A percentile compares a stretch with the other conserved stretches of the same genome.
phyloP scores from a whole-genome alignment of 2,329 filamentous ascomycete genomes.

The Aschersonia sp. region DNA sequence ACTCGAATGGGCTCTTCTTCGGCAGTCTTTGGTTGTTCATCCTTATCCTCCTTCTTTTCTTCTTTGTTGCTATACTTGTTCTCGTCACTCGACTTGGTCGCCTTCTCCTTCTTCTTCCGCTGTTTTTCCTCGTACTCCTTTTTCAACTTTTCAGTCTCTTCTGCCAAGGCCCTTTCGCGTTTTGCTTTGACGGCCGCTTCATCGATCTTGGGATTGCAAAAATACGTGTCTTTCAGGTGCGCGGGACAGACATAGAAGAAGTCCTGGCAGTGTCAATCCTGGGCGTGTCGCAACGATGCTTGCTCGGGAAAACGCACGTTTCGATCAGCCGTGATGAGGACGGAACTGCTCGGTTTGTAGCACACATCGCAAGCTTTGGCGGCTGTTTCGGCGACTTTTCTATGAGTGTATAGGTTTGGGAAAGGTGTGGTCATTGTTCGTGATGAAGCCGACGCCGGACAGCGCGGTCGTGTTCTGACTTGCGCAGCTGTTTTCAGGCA shows the following conservation, averaged over 20 bases:
- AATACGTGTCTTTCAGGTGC: constrained; percentile 72
- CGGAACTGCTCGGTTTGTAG: constrained; percentile 75
- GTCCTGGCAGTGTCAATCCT: constrained; percentile 29
- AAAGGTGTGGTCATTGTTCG: constrained; percentile 23
- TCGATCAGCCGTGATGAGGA: constrained; percentile 78
- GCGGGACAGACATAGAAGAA: constrained; percentile 83
- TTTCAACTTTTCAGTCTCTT: constrained; percentile 49
- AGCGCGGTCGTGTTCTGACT: neutral
- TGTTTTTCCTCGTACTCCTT: constrained; percentile 68
- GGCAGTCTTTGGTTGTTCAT: constrained; percentile 8
- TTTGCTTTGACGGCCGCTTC: constrained; percentile 49
- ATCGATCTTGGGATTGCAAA: constrained; percentile 64
- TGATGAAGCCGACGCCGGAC: neutral
- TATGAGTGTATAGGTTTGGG: constrained; percentile 70
- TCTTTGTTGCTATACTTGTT: constrained; percentile 12
- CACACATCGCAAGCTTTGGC: constrained; percentile 82
- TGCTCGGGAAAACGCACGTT: constrained; percentile 43
- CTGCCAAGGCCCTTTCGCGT: constrained; percentile 45
- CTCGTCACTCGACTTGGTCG: constrained; percentile 31
- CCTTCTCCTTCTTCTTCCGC: constrained; percentile 53
- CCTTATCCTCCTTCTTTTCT: constrained; percentile 17
- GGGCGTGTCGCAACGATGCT: neutral
- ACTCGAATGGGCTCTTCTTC: neutral
- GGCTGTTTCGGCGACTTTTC: constrained; percentile 72
- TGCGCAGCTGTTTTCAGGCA: neutral